Evolutionary conservation across 345 rosid genomes (phyloP), one percentile per base, ranked within the genome.

Genomic region (Moricandia arvensis): DNA sequence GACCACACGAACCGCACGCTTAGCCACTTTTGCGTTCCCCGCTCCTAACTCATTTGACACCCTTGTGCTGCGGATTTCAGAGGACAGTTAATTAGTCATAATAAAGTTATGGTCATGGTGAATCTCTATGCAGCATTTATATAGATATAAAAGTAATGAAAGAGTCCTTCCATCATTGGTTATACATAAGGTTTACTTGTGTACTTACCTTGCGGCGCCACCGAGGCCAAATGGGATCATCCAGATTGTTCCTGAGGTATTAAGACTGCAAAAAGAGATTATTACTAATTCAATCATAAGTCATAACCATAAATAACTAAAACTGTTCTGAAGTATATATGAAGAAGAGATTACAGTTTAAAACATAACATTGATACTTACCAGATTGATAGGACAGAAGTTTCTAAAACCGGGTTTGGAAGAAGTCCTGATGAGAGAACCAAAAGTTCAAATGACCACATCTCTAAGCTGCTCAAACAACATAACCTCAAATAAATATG

Each of bases 1-100:
- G 81, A 88, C 80, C 27, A 90, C 79, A 1, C 24, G 43, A 11
- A 88, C 76, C 2, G 89, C 88, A 47, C 84, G 71, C 10, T 68
- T 77, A 2, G 95, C 89, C 1, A 67, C 82, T 58, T 64, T 61
- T 0, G 89, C 69, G 5, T 68, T 34, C 30, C 89, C 88, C 0
- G 90, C 88, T 4, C 95, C 95, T 29, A 89, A 64, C 78, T 89
- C 95, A 73, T 89, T 89, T n/a, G 88, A 80, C 17, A 85, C 86
- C 59, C 91, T 80, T 35, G 87, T 87, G 59, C 88, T 83, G 67
- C 24, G 31, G 10, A 47, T 67, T 75, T 11, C 17, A 53, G 31
- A 33, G 31, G 10, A 55, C 31, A 55, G 11, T 24, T 11, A 24
- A 24, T 24, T 11, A 24, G 9, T 11, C 2, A n/a, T 5, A n/a